Percentiles rank a stretch among this genome's conserved stretches.
Evolutionary conservation across 371 early-diverging fungal genomes (phyloP).

Genomic region (Mortierella sp.): DNA sequence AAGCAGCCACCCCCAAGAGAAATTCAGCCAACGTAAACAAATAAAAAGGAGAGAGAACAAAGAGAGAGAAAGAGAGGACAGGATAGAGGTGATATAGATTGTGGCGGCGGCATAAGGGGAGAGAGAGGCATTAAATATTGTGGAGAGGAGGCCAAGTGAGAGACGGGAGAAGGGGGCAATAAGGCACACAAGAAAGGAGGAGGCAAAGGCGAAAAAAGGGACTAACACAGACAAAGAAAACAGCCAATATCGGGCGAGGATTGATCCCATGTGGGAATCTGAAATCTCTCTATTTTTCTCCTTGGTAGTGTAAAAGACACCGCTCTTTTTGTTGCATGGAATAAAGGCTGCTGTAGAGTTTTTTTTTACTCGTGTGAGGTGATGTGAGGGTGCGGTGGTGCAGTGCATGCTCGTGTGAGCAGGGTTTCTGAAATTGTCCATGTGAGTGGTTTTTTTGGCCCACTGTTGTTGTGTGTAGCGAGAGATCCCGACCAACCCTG

Average conservation of each 20-base stretch:
- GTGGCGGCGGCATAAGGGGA: not conserved
- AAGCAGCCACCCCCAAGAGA: not conserved
- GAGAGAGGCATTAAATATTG: not conserved
- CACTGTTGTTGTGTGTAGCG: not conserved
- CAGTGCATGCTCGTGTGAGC: not conserved
- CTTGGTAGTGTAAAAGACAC: not conserved
- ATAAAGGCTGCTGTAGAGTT: no score
- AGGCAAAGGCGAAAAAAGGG: not conserved
- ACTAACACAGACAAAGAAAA: not conserved
- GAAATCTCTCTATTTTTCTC: not conserved
- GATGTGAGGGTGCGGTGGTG: no score
- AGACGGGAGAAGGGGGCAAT: not conserved
- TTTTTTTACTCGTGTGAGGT: no score
- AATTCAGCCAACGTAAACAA: not conserved
- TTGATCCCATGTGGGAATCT: conserved; percentile 5
- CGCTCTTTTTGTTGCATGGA: not conserved
- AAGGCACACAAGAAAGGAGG: not conserved
- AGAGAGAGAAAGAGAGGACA: not conserved
- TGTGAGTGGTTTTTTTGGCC: not conserved
- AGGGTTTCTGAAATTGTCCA: not conserved
- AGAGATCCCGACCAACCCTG: not conserved
- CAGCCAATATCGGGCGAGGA: conserved; percentile 1
- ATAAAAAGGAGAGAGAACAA: not conserved
- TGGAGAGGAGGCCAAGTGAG: not conserved
- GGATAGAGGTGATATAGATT: not conserved